Conservation (phyloP, 257 asterid species). For the Petrea volubilis region DNA sequence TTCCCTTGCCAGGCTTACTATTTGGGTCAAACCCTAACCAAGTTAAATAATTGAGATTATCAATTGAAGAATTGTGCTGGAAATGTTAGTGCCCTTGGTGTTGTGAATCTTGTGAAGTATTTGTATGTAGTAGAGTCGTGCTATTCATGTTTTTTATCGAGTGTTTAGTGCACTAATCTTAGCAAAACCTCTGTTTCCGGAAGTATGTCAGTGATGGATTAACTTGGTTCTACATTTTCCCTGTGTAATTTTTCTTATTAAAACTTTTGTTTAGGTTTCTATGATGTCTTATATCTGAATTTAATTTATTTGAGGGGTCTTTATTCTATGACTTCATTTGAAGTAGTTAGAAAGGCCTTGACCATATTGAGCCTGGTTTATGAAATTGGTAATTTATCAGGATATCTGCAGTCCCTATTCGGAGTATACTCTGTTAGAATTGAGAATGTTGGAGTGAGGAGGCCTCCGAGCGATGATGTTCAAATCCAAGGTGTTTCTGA, state of each 20-base stretch:
- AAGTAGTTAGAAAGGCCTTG: background rate
- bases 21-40: background rate
- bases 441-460: conserved; percentile 70
- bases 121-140: too few relatives aligned
- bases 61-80: background rate
- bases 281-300: background rate
- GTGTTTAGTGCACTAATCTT: background rate
- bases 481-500: conserved; percentile 65
- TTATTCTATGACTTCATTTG: background rate
- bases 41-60: background rate
- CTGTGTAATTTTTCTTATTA: background rate
- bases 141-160: background rate
- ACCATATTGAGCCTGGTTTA: conserved; percentile 6
- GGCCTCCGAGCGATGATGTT: conserved; percentile 77
- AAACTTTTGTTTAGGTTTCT: background rate
- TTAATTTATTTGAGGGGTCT: background rate
- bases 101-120: too few relatives aligned
- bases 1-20: background rate
- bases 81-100: background rate
- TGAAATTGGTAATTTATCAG: conserved; percentile 36
- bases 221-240: background rate
- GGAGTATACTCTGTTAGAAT: conserved; percentile 71
- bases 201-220: background rate
- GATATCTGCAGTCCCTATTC: conserved; percentile 64
- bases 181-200: conserved; percentile 4